These are phyloP conservation scores for Psilocybe azurescens DNA, from an alignment of 768 basidiomycete species.

Conservation along the genomic window DNA sequence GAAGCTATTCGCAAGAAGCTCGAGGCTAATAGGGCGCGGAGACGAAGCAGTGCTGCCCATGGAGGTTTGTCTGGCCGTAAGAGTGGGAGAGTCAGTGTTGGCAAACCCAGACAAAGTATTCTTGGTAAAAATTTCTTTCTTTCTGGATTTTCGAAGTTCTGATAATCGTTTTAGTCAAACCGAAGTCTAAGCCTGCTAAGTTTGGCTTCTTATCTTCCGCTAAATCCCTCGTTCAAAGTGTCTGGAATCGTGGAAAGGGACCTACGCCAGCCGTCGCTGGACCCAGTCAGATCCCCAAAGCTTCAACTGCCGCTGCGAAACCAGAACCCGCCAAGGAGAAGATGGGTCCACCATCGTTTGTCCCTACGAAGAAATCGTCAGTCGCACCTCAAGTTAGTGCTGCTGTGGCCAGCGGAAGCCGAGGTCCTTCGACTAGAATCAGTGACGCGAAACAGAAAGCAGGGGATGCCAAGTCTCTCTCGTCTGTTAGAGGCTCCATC, in stretches of 20 bases:
- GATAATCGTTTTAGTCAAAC: slow-evolving; percentile 36
- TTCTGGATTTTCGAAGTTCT: slow-evolving; percentile 9
- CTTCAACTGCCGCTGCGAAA: slow-evolving; percentile 18
- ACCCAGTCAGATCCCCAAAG: slow-evolving; percentile 31
- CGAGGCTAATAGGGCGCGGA: slow-evolving; percentile 67
- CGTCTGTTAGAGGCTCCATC: slow-evolving; percentile 8
- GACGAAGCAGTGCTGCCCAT: slow-evolving; percentile 69
- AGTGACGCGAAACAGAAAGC: slow-evolving; percentile 20
- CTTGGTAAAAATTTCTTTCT: slow-evolving; percentile 39
- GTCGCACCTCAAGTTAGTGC: slow-evolving; percentile 28
- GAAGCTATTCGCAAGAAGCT: slow-evolving; percentile 69
- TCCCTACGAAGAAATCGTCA: slow-evolving; percentile 23
- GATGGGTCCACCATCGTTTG: slow-evolving; percentile 23
- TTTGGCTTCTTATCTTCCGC: slow-evolving; percentile 77
- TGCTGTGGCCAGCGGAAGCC: slow-evolving; percentile 22
- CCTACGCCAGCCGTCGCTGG: slow-evolving; percentile 29
- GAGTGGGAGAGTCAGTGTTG: slow-evolving; percentile 38
- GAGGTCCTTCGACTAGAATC: slow-evolving; percentile 19
- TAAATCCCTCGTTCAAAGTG: slow-evolving; percentile 72
- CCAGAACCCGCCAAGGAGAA: slow-evolving; percentile 20
- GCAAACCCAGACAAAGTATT: slow-evolving; percentile 32
- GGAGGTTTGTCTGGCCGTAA: slow-evolving; percentile 30
- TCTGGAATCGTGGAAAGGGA: slow-evolving; percentile 67
- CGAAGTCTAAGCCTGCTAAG: slow-evolving; percentile 53
- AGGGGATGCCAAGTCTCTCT: slow-evolving; percentile 10